Conservation (phyloP, 345 rosid genomes). For the Hibiscus tridactylites region DNA sequence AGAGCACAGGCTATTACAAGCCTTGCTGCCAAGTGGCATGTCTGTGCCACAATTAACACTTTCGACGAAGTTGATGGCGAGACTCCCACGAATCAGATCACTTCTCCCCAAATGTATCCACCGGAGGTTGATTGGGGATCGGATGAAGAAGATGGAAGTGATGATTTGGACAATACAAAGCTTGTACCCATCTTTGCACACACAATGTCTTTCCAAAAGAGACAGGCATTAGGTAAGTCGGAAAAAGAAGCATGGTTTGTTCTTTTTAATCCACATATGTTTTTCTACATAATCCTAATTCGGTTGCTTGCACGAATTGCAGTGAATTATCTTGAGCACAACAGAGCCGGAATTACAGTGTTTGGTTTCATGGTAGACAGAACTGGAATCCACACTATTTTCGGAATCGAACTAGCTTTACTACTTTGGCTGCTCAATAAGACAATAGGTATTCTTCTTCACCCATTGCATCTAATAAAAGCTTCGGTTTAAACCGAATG, state of each 20-base stretch:
- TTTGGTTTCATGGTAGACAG: slow-evolving; percentile 81
- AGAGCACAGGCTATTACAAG: slow-evolving; percentile 72
- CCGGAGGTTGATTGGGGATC: slow-evolving; percentile 30
- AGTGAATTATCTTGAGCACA: slow-evolving; percentile 82
- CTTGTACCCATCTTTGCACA: slow-evolving; percentile 52
- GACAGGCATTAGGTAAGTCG: slow-evolving; percentile 73
- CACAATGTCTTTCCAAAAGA: slow-evolving; percentile 75
- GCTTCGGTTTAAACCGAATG: neutral
- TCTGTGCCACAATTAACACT: slow-evolving; percentile 71
- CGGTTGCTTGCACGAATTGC: slow-evolving; percentile 16
- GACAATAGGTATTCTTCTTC: slow-evolving; percentile 4
- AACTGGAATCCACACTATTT: slow-evolving; percentile 74
- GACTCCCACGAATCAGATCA: slow-evolving; percentile 36
- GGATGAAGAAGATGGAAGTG: slow-evolving; percentile 69
- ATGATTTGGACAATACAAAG: slow-evolving; percentile 49
- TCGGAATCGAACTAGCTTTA: slow-evolving; percentile 70
- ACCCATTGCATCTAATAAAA: neutral
- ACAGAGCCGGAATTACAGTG: slow-evolving; percentile 79
- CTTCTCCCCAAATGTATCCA: slow-evolving; percentile 25
- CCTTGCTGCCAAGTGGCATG: slow-evolving; percentile 90
- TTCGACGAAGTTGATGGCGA: slow-evolving; percentile 63
- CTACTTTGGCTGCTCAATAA: slow-evolving; percentile 90
- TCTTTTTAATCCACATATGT: neutral
- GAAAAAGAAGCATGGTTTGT: neutral
- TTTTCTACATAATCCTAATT: neutral